Percentiles rank a stretch among this genome's conserved stretches.
phyloP scores from a whole-genome alignment of 257 asterid species.

The Craterostigma plantagineum region DNA sequence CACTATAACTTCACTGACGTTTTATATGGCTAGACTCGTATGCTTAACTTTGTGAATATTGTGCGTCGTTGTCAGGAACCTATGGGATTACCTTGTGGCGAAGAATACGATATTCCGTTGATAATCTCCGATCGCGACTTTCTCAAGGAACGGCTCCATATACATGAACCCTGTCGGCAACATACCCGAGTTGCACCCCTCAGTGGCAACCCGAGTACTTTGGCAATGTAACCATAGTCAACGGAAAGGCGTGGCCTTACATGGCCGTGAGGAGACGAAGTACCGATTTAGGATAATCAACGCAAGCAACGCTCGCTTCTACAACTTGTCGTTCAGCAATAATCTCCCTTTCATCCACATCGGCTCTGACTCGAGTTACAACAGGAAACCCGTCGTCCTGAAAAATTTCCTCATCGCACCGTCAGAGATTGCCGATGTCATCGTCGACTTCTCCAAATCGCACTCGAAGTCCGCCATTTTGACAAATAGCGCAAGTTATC shows the following conservation, averaged over 20 bases:
- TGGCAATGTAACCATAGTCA: slow-evolving; percentile 63
- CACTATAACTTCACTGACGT: too few relatives aligned
- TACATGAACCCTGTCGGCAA: slow-evolving; percentile 66
- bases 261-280: slow-evolving; percentile 34
- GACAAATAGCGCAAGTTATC: slow-evolving; percentile 39
- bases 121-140: slow-evolving; percentile 58
- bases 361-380: slow-evolving; percentile 62
- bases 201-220: slow-evolving; percentile 93
- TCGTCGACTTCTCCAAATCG: slow-evolving; percentile 52
- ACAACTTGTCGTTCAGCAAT: slow-evolving; percentile 29
- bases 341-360: slow-evolving; percentile 36
- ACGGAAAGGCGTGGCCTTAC: slow-evolving; percentile 89
- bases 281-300: slow-evolving; percentile 65
- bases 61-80: too few relatives aligned
- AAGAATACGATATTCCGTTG: slow-evolving; percentile 43
- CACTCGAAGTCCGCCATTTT: slow-evolving; percentile 17
- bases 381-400: slow-evolving; percentile 23
- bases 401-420: slow-evolving; percentile 37
- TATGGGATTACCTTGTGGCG: slow-evolving; percentile 25
- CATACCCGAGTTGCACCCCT: slow-evolving; percentile 55
- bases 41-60: too few relatives aligned
- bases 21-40: too few relatives aligned
- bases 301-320: slow-evolving; percentile 68
- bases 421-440: slow-evolving; percentile 62
- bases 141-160: slow-evolving; percentile 32